phyloP scores from a whole-genome alignment of 352 stramenopile genomes.

The Globisporangium alternatum region DNA sequence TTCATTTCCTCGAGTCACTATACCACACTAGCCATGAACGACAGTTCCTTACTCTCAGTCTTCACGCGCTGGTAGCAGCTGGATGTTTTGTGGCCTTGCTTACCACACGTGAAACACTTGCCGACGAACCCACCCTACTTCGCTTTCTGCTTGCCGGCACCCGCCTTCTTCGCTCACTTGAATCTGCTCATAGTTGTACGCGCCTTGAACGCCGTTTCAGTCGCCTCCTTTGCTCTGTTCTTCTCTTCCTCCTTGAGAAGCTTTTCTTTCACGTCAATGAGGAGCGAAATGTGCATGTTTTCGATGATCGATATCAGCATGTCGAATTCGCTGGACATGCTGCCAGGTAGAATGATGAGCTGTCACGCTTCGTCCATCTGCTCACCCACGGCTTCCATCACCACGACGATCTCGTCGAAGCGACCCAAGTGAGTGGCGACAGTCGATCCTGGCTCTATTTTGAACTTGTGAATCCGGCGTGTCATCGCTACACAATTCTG shows the following conservation, averaged over 20 bases:
- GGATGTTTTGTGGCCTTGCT: no score
- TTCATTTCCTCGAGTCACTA: no score
- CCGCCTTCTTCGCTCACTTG: no score
- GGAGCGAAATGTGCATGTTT: slow-evolving; percentile 13
- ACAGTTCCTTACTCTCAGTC: no score
- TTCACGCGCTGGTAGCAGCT: no score
- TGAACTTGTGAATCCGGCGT: slow-evolving; percentile 1
- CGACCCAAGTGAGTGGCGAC: slow-evolving; percentile 3
- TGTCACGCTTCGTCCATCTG: slow-evolving; percentile 6
- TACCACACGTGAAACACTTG: no score
- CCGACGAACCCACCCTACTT: not conserved
- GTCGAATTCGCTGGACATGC: slow-evolving; percentile 11
- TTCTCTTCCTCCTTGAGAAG: slow-evolving; percentile 23
- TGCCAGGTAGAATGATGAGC: slow-evolving; percentile 16
- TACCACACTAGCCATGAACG: no score
- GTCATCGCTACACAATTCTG: slow-evolving; percentile 6
- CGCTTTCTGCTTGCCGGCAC: not conserved
- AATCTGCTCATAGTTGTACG: not conserved
- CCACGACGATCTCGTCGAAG: slow-evolving; percentile 9
- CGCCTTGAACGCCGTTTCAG: slow-evolving; percentile 13
- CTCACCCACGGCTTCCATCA: slow-evolving; percentile 15
- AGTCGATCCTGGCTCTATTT: not conserved
- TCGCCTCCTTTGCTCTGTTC: not conserved
- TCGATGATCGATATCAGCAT: slow-evolving; percentile 18
- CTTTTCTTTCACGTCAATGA: slow-evolving; percentile 28